Percentiles rank a stretch among this genome's conserved stretches.
phyloP scores from a whole-genome alignment of 2,329 filamentous ascomycete genomes.

The Venturia carpophila region DNA sequence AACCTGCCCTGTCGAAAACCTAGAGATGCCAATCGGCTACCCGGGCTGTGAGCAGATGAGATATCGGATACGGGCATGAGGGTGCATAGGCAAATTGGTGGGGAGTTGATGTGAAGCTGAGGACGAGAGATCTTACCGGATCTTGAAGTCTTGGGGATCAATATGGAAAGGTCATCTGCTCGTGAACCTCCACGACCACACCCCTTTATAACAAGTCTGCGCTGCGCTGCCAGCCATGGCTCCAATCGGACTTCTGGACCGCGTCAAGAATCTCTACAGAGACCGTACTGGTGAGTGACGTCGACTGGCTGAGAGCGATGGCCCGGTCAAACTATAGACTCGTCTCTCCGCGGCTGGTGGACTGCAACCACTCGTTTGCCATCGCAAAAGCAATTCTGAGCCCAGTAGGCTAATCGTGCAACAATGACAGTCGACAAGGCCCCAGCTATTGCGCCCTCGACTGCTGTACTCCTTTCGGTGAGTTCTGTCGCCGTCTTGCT shows the following conservation, averaged over 20 bases:
- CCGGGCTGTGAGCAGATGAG: background rate
- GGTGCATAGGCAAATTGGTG: background rate
- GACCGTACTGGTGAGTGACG: constrained; percentile 31
- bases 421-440: constrained; percentile 30
- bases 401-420: constrained; percentile 24
- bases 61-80: background rate
- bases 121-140: background rate
- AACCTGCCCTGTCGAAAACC: background rate
- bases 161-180: background rate
- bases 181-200: background rate
- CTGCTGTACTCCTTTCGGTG: constrained; percentile 33
- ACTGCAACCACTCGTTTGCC: constrained; percentile 16
- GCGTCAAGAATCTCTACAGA: constrained; percentile 29
- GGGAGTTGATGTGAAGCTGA: background rate
- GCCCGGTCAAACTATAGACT: background rate
- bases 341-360: constrained; percentile 15
- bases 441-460: constrained; percentile 29
- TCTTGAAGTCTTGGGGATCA: background rate
- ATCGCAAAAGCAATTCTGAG: background rate
- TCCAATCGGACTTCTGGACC: constrained; percentile 29
- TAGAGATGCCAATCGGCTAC: too few species aligned
- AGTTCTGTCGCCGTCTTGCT: constrained; percentile 7
- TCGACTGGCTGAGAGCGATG: constrained; percentile 20
- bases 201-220: background rate
- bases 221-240: constrained; percentile 25